Percentiles rank a stretch among this genome's conserved stretches.
phyloP scores from a whole-genome alignment of 768 basidiomycete genomes.

The Macrolepiota dolichaula region DNA sequence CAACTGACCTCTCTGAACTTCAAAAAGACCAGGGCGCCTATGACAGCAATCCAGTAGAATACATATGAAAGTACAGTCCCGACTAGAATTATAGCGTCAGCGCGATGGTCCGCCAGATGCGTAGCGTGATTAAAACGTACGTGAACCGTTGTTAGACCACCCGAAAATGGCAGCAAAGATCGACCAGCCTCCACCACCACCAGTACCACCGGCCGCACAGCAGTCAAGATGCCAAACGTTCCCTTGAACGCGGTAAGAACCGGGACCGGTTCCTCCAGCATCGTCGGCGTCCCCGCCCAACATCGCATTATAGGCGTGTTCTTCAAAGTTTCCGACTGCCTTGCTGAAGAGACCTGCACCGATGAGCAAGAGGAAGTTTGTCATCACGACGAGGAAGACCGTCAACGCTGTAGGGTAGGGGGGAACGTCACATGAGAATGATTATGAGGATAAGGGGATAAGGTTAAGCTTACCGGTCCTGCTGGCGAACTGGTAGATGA shows the following conservation, averaged over 20 bases:
- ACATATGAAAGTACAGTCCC: conserved; percentile 85
- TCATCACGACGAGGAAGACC: conserved; percentile 89
- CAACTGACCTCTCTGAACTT: conserved; percentile 56
- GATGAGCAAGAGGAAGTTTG: conserved; percentile 88
- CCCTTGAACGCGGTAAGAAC: conserved; percentile 75
- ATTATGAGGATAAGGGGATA: background rate
- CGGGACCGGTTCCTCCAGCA: conserved; percentile 69
- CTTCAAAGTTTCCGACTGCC: conserved; percentile 69
- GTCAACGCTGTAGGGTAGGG: conserved; percentile 69
- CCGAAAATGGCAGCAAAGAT: conserved; percentile 86
- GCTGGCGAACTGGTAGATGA: conserved; percentile 80
- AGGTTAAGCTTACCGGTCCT: conserved; percentile 55
- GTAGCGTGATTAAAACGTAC: conserved; percentile 33
- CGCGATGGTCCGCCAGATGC: background rate
- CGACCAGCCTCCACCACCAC: conserved; percentile 59
- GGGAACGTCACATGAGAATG: background rate
- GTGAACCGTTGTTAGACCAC: conserved; percentile 81
- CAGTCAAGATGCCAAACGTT: conserved; percentile 89
- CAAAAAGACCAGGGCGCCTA: conserved; percentile 60
- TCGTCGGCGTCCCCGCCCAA: conserved; percentile 78
- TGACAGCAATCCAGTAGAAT: conserved; percentile 89
- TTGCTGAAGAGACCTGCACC: conserved; percentile 91
- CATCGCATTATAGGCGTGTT: conserved; percentile 58
- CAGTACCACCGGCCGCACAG: conserved; percentile 55
- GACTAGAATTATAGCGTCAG: conserved; percentile 29